Conservation (phyloP, 2,329 filamentous ascomycete species). For the Penicillium aurantiogriseum region DNA sequence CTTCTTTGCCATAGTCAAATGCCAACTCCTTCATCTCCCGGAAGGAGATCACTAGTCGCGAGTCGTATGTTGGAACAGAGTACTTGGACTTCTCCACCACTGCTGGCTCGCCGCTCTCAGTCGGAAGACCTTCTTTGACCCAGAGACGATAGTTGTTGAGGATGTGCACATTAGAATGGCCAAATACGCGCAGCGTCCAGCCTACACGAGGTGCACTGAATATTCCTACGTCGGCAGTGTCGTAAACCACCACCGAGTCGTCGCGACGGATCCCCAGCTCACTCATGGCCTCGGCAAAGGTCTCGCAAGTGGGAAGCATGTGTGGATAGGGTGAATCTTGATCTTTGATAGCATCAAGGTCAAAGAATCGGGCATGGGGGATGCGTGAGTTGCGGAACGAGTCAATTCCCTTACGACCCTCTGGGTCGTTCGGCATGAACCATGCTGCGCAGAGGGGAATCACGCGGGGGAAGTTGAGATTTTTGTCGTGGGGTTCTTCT, state of each 20-base stretch:
- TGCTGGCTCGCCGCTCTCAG: slow-evolving; percentile 65
- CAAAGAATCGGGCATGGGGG: slow-evolving; percentile 89
- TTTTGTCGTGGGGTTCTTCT: slow-evolving; percentile 74
- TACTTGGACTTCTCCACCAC: slow-evolving; percentile 47
- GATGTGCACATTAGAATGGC: slow-evolving; percentile 82
- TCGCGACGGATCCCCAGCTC: slow-evolving; percentile 81
- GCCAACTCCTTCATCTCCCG: slow-evolving; percentile 79
- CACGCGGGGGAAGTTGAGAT: slow-evolving; percentile 77
- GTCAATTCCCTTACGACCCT: slow-evolving; percentile 72
- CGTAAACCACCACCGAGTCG: slow-evolving; percentile 91
- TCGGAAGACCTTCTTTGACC: slow-evolving; percentile 78
- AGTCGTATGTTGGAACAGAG: slow-evolving; percentile 56
- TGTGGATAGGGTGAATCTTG: slow-evolving; percentile 86
- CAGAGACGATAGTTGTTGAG: slow-evolving; percentile 96
- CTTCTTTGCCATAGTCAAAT: slow-evolving; percentile 74
- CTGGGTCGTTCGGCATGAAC: slow-evolving; percentile 88
- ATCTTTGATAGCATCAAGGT: slow-evolving; percentile 89
- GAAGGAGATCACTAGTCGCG: slow-evolving; percentile 70
- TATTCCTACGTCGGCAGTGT: slow-evolving; percentile 84
- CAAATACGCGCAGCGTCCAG: slow-evolving; percentile 90
- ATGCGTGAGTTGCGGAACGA: slow-evolving; percentile 81
- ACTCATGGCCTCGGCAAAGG: slow-evolving; percentile 85
- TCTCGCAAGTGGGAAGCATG: slow-evolving; percentile 82
- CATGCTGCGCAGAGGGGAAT: slow-evolving; percentile 89
- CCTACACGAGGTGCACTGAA: slow-evolving; percentile 91